Evolutionary conservation across 2,329 filamentous ascomycete genomes (phyloP).

Genomic region (Paracamarosporium sp.): DNA sequence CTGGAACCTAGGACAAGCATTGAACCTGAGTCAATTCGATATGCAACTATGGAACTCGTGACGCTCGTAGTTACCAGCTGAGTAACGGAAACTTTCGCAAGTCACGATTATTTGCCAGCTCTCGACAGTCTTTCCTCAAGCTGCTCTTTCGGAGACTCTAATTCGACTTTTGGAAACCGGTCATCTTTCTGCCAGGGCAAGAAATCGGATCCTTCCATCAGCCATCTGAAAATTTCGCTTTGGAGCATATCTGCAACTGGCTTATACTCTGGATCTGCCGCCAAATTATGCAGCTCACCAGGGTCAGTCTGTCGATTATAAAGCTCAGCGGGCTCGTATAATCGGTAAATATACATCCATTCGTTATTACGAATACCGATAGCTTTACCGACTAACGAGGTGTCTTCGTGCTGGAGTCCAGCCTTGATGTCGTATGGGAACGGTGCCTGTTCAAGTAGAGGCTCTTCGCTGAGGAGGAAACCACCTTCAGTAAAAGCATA

Average conservation of each 20-base stretch:
- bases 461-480: slow-evolving; percentile 54
- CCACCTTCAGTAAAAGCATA: slow-evolving; percentile 55
- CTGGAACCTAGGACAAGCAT: no score
- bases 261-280: slow-evolving; percentile 19
- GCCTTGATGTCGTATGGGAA: slow-evolving; percentile 58
- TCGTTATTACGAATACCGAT: slow-evolving; percentile 45
- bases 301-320: slow-evolving; percentile 50
- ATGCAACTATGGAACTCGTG: no score
- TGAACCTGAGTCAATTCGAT: no score
- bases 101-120: no score
- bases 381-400: slow-evolving; percentile 52
- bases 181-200: slow-evolving; percentile 8
- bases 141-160: slow-evolving; percentile 8
- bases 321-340: slow-evolving; percentile 56
- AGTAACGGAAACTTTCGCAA: no score
- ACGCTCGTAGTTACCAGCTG: no score
- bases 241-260: neutral
- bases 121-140: slow-evolving; percentile 4
- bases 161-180: slow-evolving; percentile 6
- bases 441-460: slow-evolving; percentile 51
- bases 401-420: slow-evolving; percentile 55
- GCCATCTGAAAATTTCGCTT: slow-evolving; percentile 6
- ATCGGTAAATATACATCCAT: slow-evolving; percentile 54
- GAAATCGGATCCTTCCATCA: slow-evolving; percentile 5
- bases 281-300: slow-evolving; percentile 50